A percentile compares a stretch with the other conserved stretches of the same genome.
These are phyloP conservation scores for Rhodotorula mucilaginosa DNA, from an alignment of 1,284 basidiomycete species.

Conservation along the genomic window DNA sequence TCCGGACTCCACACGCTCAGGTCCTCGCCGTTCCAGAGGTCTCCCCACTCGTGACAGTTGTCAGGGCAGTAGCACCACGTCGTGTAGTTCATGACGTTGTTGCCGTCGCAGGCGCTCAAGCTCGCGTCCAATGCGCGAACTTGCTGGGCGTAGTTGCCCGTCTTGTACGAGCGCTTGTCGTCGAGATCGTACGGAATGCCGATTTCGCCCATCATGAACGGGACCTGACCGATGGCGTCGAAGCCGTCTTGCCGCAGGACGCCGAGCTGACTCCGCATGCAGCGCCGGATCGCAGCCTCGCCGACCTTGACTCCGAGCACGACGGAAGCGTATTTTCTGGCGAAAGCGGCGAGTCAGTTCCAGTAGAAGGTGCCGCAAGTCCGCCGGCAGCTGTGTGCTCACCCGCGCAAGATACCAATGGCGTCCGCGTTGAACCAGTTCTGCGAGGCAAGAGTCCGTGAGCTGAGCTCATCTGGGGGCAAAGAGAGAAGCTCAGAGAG, in stretches of 20 bases:
- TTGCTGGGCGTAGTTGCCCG: slow-evolving; percentile 56
- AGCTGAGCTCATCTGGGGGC: not conserved
- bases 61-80: slow-evolving; percentile 85
- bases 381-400: not conserved
- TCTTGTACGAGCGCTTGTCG: slow-evolving; percentile 60
- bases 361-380: too few species aligned
- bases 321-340: slow-evolving; percentile 64
- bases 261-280: slow-evolving; percentile 77
- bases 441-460: slow-evolving; percentile 46
- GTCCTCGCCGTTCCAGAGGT: slow-evolving; percentile 96
- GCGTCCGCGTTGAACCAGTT: slow-evolving; percentile 84
- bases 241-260: slow-evolving; percentile 70
- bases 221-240: slow-evolving; percentile 64
- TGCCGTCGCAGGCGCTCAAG: slow-evolving; percentile 82
- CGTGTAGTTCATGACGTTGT: slow-evolving; percentile 76
- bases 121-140: slow-evolving; percentile 87
- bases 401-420: slow-evolving; percentile 69
- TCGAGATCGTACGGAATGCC: slow-evolving; percentile 82
- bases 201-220: slow-evolving; percentile 92
- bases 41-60: slow-evolving; percentile 80
- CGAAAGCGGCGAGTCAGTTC: not conserved
- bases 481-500: not conserved
- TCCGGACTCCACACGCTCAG: slow-evolving; percentile 78
- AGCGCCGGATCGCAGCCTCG: slow-evolving; percentile 74
- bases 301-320: slow-evolving; percentile 64